Conservation (phyloP, 441 rosid genomes). For the Euphorbia celastroides region DNA sequence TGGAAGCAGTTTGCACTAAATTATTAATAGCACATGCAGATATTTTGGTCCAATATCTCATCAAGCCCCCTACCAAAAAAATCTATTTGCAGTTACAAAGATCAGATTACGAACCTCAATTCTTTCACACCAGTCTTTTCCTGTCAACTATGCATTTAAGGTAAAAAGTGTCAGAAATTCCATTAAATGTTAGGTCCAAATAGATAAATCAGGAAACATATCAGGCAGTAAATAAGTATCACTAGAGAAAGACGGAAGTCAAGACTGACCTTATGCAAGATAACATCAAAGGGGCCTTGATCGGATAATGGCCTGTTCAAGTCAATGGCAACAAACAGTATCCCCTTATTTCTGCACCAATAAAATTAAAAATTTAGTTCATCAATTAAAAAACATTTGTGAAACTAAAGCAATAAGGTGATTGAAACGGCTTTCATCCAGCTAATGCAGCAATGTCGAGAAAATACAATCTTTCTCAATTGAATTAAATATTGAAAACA, state of each 20-base stretch:
- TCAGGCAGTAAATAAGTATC: not conserved
- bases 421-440: no score
- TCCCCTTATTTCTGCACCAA: constrained; percentile 70
- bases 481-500: no score
- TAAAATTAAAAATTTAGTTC: no score
- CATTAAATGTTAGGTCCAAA: not conserved
- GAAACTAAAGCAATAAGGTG: no score
- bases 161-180: constrained; percentile 27
- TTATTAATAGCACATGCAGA: not conserved
- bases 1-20: not conserved
- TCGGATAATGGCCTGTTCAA: constrained; percentile 54
- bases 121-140: constrained; percentile 70
- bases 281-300: constrained; percentile 92
- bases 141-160: constrained; percentile 55
- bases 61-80: no score
- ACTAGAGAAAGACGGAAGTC: not conserved
- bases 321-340: constrained; percentile 70
- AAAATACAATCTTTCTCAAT: no score
- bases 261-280: constrained; percentile 80
- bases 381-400: no score
- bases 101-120: constrained; percentile 62
- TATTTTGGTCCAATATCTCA: not conserved
- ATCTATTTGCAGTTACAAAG: no score
- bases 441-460: no score
- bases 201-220: constrained; percentile 1